phyloP scores from a whole-genome alignment of 148 eudicot genomes.

The Rhododendron vialii region DNA sequence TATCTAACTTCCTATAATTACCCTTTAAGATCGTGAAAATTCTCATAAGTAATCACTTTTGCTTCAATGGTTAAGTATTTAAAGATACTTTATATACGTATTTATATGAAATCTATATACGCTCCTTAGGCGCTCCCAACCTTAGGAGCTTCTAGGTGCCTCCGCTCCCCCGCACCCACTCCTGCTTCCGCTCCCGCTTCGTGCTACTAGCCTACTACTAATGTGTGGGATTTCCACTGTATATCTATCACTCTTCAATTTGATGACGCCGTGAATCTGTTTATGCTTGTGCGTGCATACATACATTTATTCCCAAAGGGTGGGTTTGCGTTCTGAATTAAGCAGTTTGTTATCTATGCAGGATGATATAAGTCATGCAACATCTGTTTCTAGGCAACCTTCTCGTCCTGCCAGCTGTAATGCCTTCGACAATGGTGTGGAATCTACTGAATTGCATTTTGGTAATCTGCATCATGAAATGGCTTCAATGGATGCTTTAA shows the following conservation, averaged over 20 bases:
- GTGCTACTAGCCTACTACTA: background rate
- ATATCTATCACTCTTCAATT: background rate
- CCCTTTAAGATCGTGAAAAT: too few relatives aligned
- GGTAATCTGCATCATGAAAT: constrained; percentile 47
- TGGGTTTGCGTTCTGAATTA: background rate
- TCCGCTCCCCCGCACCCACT: too few relatives aligned
- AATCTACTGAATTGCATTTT: constrained; percentile 42
- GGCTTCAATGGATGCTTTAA: constrained; percentile 41
- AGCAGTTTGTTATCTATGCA: constrained; percentile 18
- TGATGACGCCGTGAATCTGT: background rate
- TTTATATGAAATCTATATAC: too few relatives aligned
- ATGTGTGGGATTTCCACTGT: background rate
- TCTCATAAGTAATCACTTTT: too few relatives aligned
- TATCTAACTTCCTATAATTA: too few relatives aligned
- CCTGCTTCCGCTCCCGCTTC: too few relatives aligned
- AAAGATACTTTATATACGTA: too few relatives aligned
- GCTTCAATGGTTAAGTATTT: too few relatives aligned
- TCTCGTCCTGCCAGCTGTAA: constrained; percentile 68
- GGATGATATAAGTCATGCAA: constrained; percentile 58
- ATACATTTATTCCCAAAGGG: background rate
- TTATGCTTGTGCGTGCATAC: background rate
- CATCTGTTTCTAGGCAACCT: constrained; percentile 43
- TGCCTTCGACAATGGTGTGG: constrained; percentile 42
- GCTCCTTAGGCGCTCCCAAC: too few relatives aligned
- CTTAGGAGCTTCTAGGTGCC: too few relatives aligned